Conservation (phyloP, 169 alveolate species). For the Cryptosporidium sp. region DNA sequence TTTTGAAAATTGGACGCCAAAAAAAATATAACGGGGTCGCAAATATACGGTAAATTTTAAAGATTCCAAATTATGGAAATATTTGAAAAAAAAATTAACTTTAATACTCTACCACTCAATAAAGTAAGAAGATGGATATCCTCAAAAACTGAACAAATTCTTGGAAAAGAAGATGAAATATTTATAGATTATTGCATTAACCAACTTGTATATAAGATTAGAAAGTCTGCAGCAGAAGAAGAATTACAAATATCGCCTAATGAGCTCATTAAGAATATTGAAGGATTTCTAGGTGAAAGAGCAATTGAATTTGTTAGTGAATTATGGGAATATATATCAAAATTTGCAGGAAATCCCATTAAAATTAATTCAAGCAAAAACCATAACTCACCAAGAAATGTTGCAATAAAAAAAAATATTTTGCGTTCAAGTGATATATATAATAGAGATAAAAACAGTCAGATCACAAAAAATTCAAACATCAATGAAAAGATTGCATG, state of each 20-base stretch:
- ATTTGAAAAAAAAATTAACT: conserved; percentile 33
- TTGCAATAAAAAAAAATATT: not conserved
- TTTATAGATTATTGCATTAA: conserved; percentile 60
- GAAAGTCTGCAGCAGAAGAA: conserved; percentile 62
- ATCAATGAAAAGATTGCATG: not conserved
- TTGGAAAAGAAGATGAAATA: conserved; percentile 71
- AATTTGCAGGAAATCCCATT: no score
- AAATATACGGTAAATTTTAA: not conserved
- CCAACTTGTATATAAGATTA: conserved; percentile 43
- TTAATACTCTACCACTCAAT: conserved; percentile 9
- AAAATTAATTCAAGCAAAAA: not conserved
- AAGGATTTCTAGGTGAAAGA: conserved; percentile 55
- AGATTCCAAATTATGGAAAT: conserved; percentile 28
- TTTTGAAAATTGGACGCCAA: conserved; percentile 35
- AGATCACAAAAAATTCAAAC: not conserved
- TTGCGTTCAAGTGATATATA: not conserved
- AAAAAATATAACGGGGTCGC: conserved; percentile 69
- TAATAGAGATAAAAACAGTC: not conserved
- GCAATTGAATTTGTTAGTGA: conserved; percentile 35
- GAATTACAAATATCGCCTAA: conserved; percentile 62
- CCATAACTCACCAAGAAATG: not conserved
- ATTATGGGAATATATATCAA: conserved; percentile 40
- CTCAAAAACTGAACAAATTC: conserved; percentile 21
- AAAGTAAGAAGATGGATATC: conserved; percentile 41
- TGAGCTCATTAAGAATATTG: conserved; percentile 33